phyloP scores from a whole-genome alignment of 768 basidiomycete species.

The Suillus paluster region DNA sequence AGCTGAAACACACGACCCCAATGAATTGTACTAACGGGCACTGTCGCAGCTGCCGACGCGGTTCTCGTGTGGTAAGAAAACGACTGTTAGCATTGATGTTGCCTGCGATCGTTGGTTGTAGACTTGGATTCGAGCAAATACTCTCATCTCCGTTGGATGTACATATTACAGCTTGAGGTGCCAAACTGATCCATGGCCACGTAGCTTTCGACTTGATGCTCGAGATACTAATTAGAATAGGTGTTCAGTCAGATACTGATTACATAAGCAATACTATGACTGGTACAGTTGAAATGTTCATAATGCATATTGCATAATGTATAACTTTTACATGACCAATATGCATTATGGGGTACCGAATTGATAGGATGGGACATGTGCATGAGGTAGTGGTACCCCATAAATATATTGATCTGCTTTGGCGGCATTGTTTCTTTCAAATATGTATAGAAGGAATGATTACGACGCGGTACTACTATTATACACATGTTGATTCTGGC shows the following conservation, averaged over 20 bases:
- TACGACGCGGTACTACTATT: too few relatives aligned
- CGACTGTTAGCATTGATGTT: slow-evolving; percentile 17
- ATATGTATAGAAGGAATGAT: not conserved
- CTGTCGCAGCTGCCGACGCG: slow-evolving; percentile 14
- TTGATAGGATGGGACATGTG: too few relatives aligned
- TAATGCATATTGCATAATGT: too few relatives aligned
- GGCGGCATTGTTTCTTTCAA: not conserved
- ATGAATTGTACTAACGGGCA: slow-evolving; percentile 18
- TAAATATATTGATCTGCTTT: not conserved
- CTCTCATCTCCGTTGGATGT: slow-evolving; percentile 22
- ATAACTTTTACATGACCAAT: not conserved
- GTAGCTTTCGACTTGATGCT: not conserved
- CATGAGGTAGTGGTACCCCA: not conserved
- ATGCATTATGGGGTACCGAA: not conserved
- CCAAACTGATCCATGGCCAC: not conserved
- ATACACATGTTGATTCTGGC: too few relatives aligned
- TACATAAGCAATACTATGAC: too few relatives aligned
- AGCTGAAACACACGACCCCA: slow-evolving; percentile 21
- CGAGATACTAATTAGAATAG: too few relatives aligned
- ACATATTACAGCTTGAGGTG: not conserved
- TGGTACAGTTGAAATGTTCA: too few relatives aligned
- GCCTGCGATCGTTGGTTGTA: slow-evolving; percentile 18
- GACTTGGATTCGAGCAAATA: slow-evolving; percentile 20
- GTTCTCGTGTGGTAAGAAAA: slow-evolving; percentile 12
- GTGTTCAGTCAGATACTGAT: too few relatives aligned